A percentile compares a stretch with the other conserved stretches of the same genome.
These are phyloP conservation scores for Taphrina communis DNA, from an alignment of 1,139 yeast genomes.

Conservation along the genomic window DNA sequence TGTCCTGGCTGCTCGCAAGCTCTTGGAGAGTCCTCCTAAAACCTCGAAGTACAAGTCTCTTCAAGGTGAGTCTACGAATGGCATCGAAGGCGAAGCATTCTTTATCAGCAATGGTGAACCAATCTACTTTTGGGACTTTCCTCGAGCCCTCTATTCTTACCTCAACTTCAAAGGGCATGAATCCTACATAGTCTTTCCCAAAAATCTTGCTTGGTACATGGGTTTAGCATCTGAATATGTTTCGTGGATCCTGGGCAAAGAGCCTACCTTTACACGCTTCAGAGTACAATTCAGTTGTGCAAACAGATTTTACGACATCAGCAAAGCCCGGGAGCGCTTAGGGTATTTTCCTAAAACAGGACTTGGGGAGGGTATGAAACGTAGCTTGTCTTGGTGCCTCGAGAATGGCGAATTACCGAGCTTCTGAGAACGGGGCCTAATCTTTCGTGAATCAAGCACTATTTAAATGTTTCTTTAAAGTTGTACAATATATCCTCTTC, in stretches of 20 bases:
- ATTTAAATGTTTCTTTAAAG: too few species aligned
- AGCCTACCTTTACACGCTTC: constrained; percentile 95
- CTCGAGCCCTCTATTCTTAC: constrained; percentile 95
- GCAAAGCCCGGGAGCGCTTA: constrained; percentile 77
- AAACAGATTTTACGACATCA: constrained; percentile 88
- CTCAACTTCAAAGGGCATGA: constrained; percentile 70
- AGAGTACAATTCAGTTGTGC: constrained; percentile 93
- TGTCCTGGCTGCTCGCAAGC: constrained; percentile 82
- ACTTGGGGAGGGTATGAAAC: constrained; percentile 79
- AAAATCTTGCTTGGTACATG: constrained; percentile 74
- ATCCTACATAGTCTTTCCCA: constrained; percentile 73
- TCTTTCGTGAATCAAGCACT: too few species aligned
- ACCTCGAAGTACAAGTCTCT: constrained; percentile 47
- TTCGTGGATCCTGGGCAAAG: constrained; percentile 62
- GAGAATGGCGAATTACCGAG: constrained; percentile 25
- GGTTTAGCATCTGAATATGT: constrained; percentile 79
- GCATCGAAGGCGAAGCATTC: constrained; percentile 83
- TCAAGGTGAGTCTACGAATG: constrained; percentile 47
- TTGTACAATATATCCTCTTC: too few species aligned
- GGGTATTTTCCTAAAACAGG: constrained; percentile 83
- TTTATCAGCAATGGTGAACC: constrained; percentile 94
- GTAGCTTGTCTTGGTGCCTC: constrained; percentile 72
- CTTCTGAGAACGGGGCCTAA: not conserved
- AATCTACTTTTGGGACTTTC: constrained; percentile 95
- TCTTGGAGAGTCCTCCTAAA: constrained; percentile 54